A percentile compares a stretch with the other conserved stretches of the same genome.
These are phyloP conservation scores for Suhomyces faveliae DNA, from an alignment of 805 yeast species.

Conservation along the genomic window DNA sequence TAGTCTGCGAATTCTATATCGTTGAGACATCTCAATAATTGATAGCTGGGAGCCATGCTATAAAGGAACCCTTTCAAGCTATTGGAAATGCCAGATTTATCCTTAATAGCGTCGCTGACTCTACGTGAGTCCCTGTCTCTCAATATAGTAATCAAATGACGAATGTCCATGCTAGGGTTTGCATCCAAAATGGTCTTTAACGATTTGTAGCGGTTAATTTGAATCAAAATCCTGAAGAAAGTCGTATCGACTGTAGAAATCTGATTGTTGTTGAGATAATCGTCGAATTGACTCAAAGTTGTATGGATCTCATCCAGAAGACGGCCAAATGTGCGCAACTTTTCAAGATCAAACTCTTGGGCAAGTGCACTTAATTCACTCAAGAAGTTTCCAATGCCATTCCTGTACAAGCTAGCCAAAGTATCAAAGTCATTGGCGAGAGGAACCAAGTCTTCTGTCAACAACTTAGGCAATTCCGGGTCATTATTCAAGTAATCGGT, in stretches of 20 bases:
- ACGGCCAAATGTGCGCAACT: constrained; percentile 13
- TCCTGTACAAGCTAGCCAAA: constrained; percentile 13
- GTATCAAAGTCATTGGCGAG: constrained; percentile 8
- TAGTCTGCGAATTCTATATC: constrained; percentile 1
- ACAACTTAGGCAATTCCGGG: constrained; percentile 17
- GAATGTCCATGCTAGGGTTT: constrained; percentile 9
- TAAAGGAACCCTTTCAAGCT: not conserved
- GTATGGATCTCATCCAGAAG: constrained; percentile 17
- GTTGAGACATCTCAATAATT: constrained; percentile 6
- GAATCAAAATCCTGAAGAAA: constrained; percentile 22
- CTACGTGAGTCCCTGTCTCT: constrained; percentile 8
- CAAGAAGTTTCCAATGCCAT: constrained; percentile 17
- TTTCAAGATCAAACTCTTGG: constrained; percentile 20
- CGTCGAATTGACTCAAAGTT: constrained; percentile 18
- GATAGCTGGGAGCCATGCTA: constrained; percentile 5
- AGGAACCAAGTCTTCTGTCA: constrained; percentile 19
- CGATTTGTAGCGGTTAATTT: constrained; percentile 23
- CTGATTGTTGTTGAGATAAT: constrained; percentile 12
- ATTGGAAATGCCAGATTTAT: constrained; percentile 4
- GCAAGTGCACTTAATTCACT: constrained; percentile 22
- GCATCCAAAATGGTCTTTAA: constrained; percentile 19
- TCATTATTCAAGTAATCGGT: constrained; percentile 14
- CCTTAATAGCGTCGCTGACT: constrained; percentile 8
- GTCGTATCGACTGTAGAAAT: constrained; percentile 5
- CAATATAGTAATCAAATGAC: constrained; percentile 11